These are phyloP conservation scores for Xylaria longipes DNA, from an alignment of 495 filamentous ascomycete genomes.

Conservation along the genomic window DNA sequence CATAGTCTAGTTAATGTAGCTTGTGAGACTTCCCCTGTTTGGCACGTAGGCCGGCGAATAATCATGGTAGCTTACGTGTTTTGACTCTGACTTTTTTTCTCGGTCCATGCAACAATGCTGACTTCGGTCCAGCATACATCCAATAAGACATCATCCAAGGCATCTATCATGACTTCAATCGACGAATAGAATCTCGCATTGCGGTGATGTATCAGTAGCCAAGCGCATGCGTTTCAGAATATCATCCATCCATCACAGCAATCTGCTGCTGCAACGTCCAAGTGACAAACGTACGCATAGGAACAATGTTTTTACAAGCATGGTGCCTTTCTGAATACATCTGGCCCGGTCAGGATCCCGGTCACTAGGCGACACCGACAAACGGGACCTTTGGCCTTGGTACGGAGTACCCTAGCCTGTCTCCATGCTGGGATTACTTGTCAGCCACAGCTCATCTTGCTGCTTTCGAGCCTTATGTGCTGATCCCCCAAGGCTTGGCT, in stretches of 20 bases:
- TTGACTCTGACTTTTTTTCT: not conserved
- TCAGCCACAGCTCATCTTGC: not conserved
- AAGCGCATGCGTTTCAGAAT: not conserved
- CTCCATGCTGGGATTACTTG: not conserved
- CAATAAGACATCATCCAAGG: not conserved
- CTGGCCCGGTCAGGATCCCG: not conserved
- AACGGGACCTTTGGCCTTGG: not conserved
- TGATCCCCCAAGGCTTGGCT: slow-evolving; percentile 17
- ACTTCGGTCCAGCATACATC: not conserved
- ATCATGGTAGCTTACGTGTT: not conserved
- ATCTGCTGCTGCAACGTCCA: not conserved
- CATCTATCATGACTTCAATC: not conserved
- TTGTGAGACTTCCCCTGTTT: not conserved
- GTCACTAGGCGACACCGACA: slow-evolving; percentile 1
- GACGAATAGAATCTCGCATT: slow-evolving; percentile 2
- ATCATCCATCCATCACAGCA: slow-evolving; percentile 1
- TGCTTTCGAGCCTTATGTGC: slow-evolving; percentile 6
- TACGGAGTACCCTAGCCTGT: not conserved
- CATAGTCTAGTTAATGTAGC: not conserved
- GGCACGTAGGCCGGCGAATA: not conserved
- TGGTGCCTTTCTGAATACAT: not conserved
- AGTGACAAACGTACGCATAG: not conserved
- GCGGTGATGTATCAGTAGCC: not conserved
- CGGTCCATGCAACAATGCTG: not conserved
- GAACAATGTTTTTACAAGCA: not conserved